Evolutionary conservation across 192 early-diverging fungal genomes (phyloP), one percentile per base, ranked within the genome.

Genomic region (Helicostylum pulchrum): DNA sequence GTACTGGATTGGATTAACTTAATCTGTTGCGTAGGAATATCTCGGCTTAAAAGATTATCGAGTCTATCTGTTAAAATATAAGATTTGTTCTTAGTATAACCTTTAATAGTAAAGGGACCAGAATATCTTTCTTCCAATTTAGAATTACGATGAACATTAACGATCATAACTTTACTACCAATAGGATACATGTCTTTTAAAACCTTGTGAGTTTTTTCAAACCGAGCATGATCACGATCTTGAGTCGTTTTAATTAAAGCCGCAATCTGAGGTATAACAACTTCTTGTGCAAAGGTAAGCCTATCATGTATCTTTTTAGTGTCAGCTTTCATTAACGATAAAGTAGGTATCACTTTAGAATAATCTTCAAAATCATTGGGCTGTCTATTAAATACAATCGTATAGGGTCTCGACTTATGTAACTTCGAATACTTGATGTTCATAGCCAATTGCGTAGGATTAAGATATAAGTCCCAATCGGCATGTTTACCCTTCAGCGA

Each of bases 351-450:
- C 2, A 47, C 12, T 3, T 47, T 47, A 47, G 45, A 47, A n/a
- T 47, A 47, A 47, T 47, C 45, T 47, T 47, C n/a, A n/a, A 47
- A 47, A 47, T n/a, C 45, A 47, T 47, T 47, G 11, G 45, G 45
- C n/a, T 47, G 45, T n/a, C 45, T 47, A 23, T 51, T 21, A 9
- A 23, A 51, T n/a, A 51, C 15, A 51, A 23, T n/a, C 7, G 49
- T 3, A 23, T 15, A 20, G n/a, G 49, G 49, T 51, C 17, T 51
- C 2, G 49, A 21, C 21, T 51, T 51, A 23, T 51, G 49, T 21
- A 51, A 4, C 7, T n/a, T 17, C 2, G 49, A 19, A 23, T 51
- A 51, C 19, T 51, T 19, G 5, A n/a, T 23, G 21, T 51, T 51
- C 19, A 51, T 51, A 4, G 49, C 21, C 11, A 51, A 20, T 51